Conservation (phyloP, 2,329 filamentous ascomycete species). For the Pyrenochaeta sp. region DNA sequence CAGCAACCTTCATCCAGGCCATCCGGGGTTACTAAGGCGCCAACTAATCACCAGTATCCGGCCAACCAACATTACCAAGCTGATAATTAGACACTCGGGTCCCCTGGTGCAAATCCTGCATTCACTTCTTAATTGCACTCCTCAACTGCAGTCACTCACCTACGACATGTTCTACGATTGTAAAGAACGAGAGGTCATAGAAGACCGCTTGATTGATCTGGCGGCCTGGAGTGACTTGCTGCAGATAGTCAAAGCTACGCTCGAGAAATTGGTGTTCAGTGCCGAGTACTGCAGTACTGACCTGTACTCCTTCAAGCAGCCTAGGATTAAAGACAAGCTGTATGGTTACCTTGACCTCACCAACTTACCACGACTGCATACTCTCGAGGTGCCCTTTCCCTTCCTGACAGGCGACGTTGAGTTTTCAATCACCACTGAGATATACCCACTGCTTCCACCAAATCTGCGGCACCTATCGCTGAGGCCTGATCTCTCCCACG, state of each 20-base stretch:
- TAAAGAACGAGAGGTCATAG: conserved; percentile 4
- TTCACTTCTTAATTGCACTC: conserved; percentile 19
- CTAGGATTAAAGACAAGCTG: conserved; percentile 20
- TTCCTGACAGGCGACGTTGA: conserved; percentile 36
- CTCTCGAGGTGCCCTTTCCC: conserved; percentile 33
- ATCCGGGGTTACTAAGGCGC: neutral
- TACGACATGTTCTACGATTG: conserved; percentile 34
- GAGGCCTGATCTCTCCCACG: conserved; percentile 34
- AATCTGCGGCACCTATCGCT: conserved; percentile 34
- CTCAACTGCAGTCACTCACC: conserved; percentile 31
- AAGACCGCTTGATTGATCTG: conserved; percentile 22
- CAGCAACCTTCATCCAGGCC: neutral
- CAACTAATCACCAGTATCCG: conserved; percentile 6
- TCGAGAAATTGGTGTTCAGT: conserved; percentile 29
- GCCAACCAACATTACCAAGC: conserved; percentile 27
- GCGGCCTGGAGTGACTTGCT: conserved; percentile 27
- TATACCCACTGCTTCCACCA: conserved; percentile 32
- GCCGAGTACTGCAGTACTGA: conserved; percentile 31
- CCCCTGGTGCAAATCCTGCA: conserved; percentile 10
- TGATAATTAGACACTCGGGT: conserved; percentile 30
- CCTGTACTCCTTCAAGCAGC: conserved; percentile 30
- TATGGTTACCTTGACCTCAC: conserved; percentile 35
- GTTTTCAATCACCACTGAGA: conserved; percentile 30
- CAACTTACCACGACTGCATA: conserved; percentile 28
- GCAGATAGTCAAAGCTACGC: conserved; percentile 12